Conservation (phyloP, 73 alveolate genomes). For the Paramecium biaurelia region DNA sequence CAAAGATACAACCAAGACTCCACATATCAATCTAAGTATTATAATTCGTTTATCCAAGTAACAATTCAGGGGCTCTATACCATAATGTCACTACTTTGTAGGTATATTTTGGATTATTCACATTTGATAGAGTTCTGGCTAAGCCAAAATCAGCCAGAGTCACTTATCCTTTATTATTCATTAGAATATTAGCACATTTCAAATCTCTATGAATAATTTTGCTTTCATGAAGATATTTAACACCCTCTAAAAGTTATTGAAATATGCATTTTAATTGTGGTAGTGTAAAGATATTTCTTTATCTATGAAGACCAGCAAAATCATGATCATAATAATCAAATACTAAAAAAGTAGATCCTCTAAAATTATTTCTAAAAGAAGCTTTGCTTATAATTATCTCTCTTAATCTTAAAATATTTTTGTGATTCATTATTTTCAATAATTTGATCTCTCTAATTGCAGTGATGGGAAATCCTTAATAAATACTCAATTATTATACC, state of each 20-base stretch:
- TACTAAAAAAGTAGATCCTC: slow-evolving; percentile 92
- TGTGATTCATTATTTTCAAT: slow-evolving; percentile 89
- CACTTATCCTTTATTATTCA: slow-evolving; percentile 82
- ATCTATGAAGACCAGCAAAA: slow-evolving; percentile 82
- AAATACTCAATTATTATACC: slow-evolving; percentile 50
- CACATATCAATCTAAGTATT: slow-evolving; percentile 81
- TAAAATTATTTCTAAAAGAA: slow-evolving; percentile 69
- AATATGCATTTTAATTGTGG: slow-evolving; percentile 82
- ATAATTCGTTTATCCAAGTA: slow-evolving; percentile 60
- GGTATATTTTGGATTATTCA: slow-evolving; percentile 67
- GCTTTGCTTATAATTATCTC: slow-evolving; percentile 89
- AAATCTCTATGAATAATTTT: slow-evolving; percentile 87
- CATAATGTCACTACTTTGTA: slow-evolving; percentile 73
- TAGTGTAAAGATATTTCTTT: slow-evolving; percentile 67
- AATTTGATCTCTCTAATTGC: slow-evolving; percentile 96
- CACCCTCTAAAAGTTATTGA: slow-evolving; percentile 77
- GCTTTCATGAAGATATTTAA: slow-evolving; percentile 80
- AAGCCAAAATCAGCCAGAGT: slow-evolving; percentile 88
- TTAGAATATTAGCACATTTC: slow-evolving; percentile 82
- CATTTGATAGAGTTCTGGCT: slow-evolving; percentile 70
- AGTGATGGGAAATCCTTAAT: slow-evolving; percentile 91
- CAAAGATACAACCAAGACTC: slow-evolving; percentile 95
- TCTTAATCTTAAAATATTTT: slow-evolving; percentile 86
- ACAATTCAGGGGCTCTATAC: slow-evolving; percentile 81
- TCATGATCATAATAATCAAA: slow-evolving; percentile 96